phyloP scores from a whole-genome alignment of 2,329 filamentous ascomycete genomes.

The Didymella lethalis region DNA sequence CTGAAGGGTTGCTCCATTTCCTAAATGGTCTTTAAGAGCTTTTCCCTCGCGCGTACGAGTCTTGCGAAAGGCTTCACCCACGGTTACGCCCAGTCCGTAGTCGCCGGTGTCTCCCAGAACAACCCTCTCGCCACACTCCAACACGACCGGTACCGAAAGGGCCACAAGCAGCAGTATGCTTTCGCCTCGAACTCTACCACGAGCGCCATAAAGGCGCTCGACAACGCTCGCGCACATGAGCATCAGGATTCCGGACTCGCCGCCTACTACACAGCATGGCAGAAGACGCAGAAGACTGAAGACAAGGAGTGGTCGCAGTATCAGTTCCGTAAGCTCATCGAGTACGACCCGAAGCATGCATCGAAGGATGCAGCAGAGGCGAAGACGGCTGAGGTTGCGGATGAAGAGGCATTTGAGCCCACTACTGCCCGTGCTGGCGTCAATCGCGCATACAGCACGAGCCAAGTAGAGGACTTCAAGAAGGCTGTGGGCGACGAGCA shows the following conservation, averaged over 20 bases:
- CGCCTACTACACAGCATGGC: constrained; percentile 90
- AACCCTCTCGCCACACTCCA: constrained; percentile 63
- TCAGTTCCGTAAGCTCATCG: constrained; percentile 85
- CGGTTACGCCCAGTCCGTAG: constrained; percentile 97
- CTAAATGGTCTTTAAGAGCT: constrained; percentile 87
- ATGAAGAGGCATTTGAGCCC: constrained; percentile 44
- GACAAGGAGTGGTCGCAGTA: constrained; percentile 91
- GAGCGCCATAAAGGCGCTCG: constrained; percentile 47
- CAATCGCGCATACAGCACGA: constrained; percentile 62
- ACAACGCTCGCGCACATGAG: constrained; percentile 35
- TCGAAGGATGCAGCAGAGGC: constrained; percentile 50
- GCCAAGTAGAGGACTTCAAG: constrained; percentile 67
- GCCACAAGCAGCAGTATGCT: constrained; percentile 73
- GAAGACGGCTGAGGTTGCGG: constrained; percentile 42
- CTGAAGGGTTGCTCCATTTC: constrained; percentile 71
- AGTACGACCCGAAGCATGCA: constrained; percentile 73
- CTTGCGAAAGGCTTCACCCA: constrained; percentile 96
- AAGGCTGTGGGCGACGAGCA: constrained; percentile 60
- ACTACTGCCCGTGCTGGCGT: constrained; percentile 44
- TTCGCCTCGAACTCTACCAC: constrained; percentile 65
- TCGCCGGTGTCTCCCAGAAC: constrained; percentile 79
- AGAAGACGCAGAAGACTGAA: constrained; percentile 74
- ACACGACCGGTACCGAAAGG: constrained; percentile 56
- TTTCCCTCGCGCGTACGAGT: constrained; percentile 93
- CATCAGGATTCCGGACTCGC: constrained; percentile 69